Evolutionary conservation across 2,329 filamentous ascomycete genomes (phyloP).

Genomic region (Ophiostoma montium): DNA sequence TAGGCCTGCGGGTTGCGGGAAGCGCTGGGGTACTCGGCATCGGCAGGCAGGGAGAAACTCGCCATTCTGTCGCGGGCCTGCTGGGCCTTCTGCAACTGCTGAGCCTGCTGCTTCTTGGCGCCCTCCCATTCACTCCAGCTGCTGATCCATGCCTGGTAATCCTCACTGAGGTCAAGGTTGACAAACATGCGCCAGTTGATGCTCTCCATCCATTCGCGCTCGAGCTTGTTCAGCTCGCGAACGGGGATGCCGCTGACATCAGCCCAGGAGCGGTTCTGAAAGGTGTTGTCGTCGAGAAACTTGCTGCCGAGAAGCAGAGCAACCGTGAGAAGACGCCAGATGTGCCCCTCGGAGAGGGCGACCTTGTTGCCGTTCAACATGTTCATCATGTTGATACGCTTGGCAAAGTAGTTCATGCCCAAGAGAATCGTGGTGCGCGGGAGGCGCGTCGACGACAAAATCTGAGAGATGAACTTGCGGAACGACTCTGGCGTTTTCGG

Average conservation of each 20-base stretch:
- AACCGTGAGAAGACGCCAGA: slow-evolving; percentile 80
- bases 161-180: slow-evolving; percentile 64
- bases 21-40: slow-evolving; percentile 23
- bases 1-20: slow-evolving; percentile 23
- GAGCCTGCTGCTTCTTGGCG: slow-evolving; percentile 33
- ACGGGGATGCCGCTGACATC: slow-evolving; percentile 87
- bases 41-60: slow-evolving; percentile 33
- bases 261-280: slow-evolving; percentile 93
- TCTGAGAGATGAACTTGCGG: slow-evolving; percentile 83
- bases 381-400: slow-evolving; percentile 64
- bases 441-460: slow-evolving; percentile 76
- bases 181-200: slow-evolving; percentile 80
- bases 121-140: slow-evolving; percentile 46
- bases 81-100: slow-evolving; percentile 22
- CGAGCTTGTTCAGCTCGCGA: slow-evolving; percentile 67
- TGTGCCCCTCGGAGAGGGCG: slow-evolving; percentile 50
- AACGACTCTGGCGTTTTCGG: slow-evolving; percentile 42
- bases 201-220: slow-evolving; percentile 73
- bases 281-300: slow-evolving; percentile 92
- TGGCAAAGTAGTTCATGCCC: slow-evolving; percentile 78
- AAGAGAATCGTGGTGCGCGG: slow-evolving; percentile 85
- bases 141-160: slow-evolving; percentile 47
- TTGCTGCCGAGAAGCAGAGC: slow-evolving; percentile 82
- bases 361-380: slow-evolving; percentile 32
- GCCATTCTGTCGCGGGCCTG: slow-evolving; percentile 35